Base-by-base conservation (phyloP, 306 rosid genomes). In the Gastrolobium villosum region DNA sequence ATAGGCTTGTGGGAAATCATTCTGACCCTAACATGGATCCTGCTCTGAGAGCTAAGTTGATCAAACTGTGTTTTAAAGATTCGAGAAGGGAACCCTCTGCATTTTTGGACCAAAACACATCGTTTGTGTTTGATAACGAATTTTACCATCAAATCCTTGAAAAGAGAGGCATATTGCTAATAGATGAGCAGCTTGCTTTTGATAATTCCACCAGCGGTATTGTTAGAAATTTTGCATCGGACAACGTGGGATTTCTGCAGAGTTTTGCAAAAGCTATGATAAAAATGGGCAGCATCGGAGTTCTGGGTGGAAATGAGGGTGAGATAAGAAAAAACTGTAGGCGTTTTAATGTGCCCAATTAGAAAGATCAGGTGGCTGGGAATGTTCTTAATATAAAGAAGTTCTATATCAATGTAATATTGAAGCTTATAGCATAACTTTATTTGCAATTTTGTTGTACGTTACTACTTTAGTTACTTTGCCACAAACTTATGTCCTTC, bases 1-100 rank as follows among this genome's bases (percentile, higher is more conserved):
- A 57, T 2, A 60, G 86, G 78, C 77, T 87, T 65, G 76, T 48
- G 1, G 67, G 69, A 2, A 20, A 39, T 4, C 5, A 52, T 7
- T 28, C 82, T 1, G 84, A 84, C 60, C 86, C 88, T 31, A 50
- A 72, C 0, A 74, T 87, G 86, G 90, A 87, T 40, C 79, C 76
- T 6, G 40, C 60, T 9, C 48, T 84, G 75, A 59, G 71, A 31
- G 10, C 78, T 11, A 70, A 78, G 70, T 32, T 83, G 43, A 44
- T 5, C 1, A 55, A 44, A 2, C 5, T 78, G 1, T 78, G 86
- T 35, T 65, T 9, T 7, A 31, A 4, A 5, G 28, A 15, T 1
- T 11, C 59, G 0, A 1, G 11, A 2, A 5, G 14, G 3, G 54
- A 74, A 9, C 59, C 81, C 5, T 41, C 64, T 13, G 48, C 75